Evolutionary conservation across 2,329 filamentous ascomycete species (phyloP), one percentile per base, ranked within the genome.

Genomic region (Mycocentrospora acerina): DNA sequence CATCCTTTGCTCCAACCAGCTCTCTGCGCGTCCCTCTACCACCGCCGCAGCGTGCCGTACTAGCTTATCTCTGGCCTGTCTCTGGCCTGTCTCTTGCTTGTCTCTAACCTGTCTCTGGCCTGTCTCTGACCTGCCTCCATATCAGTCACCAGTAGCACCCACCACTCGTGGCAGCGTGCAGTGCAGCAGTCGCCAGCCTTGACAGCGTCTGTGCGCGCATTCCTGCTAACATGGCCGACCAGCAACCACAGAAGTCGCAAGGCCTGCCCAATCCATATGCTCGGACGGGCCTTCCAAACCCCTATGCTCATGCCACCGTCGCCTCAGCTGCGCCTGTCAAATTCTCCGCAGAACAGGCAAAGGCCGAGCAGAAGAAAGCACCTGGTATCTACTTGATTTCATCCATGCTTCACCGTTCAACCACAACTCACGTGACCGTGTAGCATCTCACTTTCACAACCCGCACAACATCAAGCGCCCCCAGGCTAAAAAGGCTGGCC

Each of bases 361-460:
- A 57, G 44, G 51, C 56, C 29, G 59, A 61, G 40, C 55, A 48
- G 44, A 60, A 59, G 48, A 63, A 62, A 55, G 46, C 46, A 57
- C 48, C 57, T 53, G 60, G 60, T 66, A 65, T 47, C 53, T 59
- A 58, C 42, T 46, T 48, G 46, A 49, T 34, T 39, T 48, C 40
- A 41, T 51, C 52, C 46, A 37, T 34, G 44, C 45, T 31, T 46
- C 43, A 34, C 34, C 35, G 33, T 48, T 53, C 47, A 52, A 46
- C 37, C 42, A 54, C 40, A 45, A 54, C 62, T 65, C 44, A 64
- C 59, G 44, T 43, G 39, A 50, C 35, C 36, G 14, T 51, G 35
- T 44, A 65, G 61, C 50, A 43, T 64, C 62, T 35, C 57, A 60
- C 35, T 64, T 64, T 35, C 57, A 60, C 35, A 62, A 60, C 26